Evolutionary conservation across 768 basidiomycete genomes (phyloP).

Genomic region (Pleurotus djamor): DNA sequence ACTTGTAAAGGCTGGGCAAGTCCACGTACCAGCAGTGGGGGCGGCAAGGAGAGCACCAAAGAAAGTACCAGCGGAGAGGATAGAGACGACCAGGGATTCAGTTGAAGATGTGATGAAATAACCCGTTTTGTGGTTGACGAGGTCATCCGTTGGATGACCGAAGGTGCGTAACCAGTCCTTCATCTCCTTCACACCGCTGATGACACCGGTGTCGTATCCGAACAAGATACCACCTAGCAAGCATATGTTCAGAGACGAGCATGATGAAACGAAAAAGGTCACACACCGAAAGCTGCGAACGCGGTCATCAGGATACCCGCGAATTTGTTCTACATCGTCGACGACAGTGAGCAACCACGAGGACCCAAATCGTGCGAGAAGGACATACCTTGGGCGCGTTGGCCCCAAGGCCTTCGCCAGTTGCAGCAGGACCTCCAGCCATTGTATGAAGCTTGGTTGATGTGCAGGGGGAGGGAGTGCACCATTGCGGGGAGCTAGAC

Average conservation of each 20-base stretch:
- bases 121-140: slow-evolving; percentile 14
- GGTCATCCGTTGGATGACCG: slow-evolving; percentile 27
- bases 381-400: slow-evolving; percentile 28
- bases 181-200: slow-evolving; percentile 76
- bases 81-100: slow-evolving; percentile 51
- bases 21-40: slow-evolving; percentile 32
- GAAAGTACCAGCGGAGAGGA: slow-evolving; percentile 89
- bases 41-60: slow-evolving; percentile 61
- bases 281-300: slow-evolving; percentile 37
- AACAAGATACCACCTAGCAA: slow-evolving; percentile 40
- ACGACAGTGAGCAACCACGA: background rate
- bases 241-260: background rate
- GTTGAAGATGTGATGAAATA: slow-evolving; percentile 43
- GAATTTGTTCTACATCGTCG: slow-evolving; percentile 27
- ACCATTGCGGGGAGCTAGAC: background rate
- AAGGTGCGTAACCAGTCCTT: slow-evolving; percentile 52
- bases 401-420: slow-evolving; percentile 28
- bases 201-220: slow-evolving; percentile 83
- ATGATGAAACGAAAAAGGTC: background rate
- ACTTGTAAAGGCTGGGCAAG: background rate
- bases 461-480: slow-evolving; percentile 11
- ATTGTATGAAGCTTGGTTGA: slow-evolving; percentile 18
- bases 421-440: slow-evolving; percentile 36
- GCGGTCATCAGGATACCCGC: slow-evolving; percentile 36
- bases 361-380: background rate